These are phyloP conservation scores for Cordyceps javanica DNA, from an alignment of 2,329 filamentous ascomycete species.

Conservation along the genomic window DNA sequence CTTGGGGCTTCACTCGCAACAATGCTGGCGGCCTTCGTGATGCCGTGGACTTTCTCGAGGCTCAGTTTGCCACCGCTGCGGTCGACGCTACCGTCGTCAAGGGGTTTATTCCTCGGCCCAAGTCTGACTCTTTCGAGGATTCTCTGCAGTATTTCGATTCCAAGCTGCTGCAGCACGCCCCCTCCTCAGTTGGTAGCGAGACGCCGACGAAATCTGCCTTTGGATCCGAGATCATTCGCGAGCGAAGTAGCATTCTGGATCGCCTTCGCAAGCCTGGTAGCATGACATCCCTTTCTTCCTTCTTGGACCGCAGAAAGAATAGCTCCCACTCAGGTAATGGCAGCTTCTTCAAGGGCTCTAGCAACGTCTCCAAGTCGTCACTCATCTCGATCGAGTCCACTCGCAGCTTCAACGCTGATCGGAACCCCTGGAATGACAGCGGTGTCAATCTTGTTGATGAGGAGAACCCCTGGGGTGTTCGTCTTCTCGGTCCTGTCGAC, in stretches of 20 bases:
- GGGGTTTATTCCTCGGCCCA: conserved; percentile 93
- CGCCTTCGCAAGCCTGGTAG: conserved; percentile 90
- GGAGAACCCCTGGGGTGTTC: conserved; percentile 61
- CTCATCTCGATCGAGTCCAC: conserved; percentile 94
- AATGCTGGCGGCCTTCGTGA: conserved; percentile 93
- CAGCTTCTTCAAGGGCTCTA: conserved; percentile 88
- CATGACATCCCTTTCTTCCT: conserved; percentile 93
- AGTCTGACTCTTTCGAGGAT: conserved; percentile 97
- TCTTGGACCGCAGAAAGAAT: conserved; percentile 92
- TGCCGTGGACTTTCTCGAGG: conserved; percentile 89
- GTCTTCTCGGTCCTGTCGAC: conserved; percentile 60
- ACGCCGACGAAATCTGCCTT: conserved; percentile 85
- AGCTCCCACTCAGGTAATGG: conserved; percentile 75
- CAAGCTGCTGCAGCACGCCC: conserved; percentile 89
- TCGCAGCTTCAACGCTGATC: conserved; percentile 81
- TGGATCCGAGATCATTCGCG: conserved; percentile 70
- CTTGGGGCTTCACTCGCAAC: conserved; percentile 88
- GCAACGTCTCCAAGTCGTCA: conserved; percentile 88
- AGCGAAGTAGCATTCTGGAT: conserved; percentile 81
- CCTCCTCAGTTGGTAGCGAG: conserved; percentile 72
- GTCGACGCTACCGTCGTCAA: conserved; percentile 84
- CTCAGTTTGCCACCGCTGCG: conserved; percentile 78
- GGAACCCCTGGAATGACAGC: conserved; percentile 97
- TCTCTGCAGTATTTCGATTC: conserved; percentile 95
- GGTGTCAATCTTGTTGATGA: conserved; percentile 91